Evolutionary conservation across 1,139 yeast genomes (phyloP).

Genomic region (Arxiozyma slooffiae): DNA sequence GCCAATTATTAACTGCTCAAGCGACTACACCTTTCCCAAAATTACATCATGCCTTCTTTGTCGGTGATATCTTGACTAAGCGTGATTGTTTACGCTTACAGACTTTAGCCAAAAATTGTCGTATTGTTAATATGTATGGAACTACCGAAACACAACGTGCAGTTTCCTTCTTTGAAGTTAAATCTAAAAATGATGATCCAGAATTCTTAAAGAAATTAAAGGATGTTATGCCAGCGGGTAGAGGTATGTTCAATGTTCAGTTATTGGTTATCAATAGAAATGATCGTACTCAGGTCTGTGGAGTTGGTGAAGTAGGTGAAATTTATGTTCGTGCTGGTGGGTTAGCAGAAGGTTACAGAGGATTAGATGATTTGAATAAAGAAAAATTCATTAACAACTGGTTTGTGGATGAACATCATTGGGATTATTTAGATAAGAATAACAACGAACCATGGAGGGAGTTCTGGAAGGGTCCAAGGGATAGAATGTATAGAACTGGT

Average conservation of each 20-base stretch:
- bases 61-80: conserved; percentile 93
- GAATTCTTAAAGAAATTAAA: conserved; percentile 72
- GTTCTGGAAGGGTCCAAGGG: conserved; percentile 89
- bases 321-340: conserved; percentile 98
- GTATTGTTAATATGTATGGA: conserved; percentile 96
- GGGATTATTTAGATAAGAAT: conserved; percentile 47
- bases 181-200: conserved; percentile 60
- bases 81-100: conserved; percentile 92
- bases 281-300: conserved; percentile 82
- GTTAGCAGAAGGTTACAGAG: conserved; percentile 89
- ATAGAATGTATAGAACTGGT: conserved; percentile 91
- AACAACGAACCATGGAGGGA: conserved; percentile 58
- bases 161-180: conserved; percentile 85
- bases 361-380: conserved; percentile 77
- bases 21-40: conserved; percentile 83
- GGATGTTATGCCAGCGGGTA: conserved; percentile 97
- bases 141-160: conserved; percentile 98
- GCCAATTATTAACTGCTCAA: conserved; percentile 91
- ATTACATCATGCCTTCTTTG: conserved; percentile 93
- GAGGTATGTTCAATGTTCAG: conserved; percentile 94
- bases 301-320: conserved; percentile 98
- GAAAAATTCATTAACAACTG: conserved; percentile 85
- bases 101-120: conserved; percentile 79
- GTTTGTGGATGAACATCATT: conserved; percentile 58
- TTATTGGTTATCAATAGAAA: conserved; percentile 84